Evolutionary conservation across 2,329 filamentous ascomycete species (phyloP).

Genomic region (Pestalotiopsis sp.): DNA sequence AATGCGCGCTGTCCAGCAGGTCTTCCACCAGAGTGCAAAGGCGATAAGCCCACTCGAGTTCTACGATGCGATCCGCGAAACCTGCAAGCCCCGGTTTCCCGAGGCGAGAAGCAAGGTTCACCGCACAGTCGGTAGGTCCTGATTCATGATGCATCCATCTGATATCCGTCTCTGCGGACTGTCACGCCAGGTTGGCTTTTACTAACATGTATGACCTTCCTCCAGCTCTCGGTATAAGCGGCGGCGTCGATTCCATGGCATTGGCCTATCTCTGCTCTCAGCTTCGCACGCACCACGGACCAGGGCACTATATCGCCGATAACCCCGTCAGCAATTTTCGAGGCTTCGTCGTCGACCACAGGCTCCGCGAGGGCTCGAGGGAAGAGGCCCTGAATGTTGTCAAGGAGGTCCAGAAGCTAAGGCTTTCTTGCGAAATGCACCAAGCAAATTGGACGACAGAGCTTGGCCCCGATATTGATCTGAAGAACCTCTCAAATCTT

Average conservation of each 20-base stretch:
- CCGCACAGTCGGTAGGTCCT: conserved; percentile 27
- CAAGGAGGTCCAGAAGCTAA: conserved; percentile 35
- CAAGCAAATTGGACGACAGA: conserved; percentile 53
- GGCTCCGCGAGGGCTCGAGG: conserved; percentile 53
- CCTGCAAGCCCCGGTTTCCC: conserved; percentile 53
- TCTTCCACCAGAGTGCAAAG: conserved; percentile 41
- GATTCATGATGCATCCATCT: not conserved
- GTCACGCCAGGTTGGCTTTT: not conserved
- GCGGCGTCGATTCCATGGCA: conserved; percentile 98
- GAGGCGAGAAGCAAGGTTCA: conserved; percentile 33
- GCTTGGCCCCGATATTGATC: conserved; percentile 28
- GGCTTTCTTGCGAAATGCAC: conserved; percentile 29
- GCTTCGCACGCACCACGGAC: conserved; percentile 35
- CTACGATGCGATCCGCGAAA: conserved; percentile 51
- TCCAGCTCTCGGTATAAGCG: conserved; percentile 74
- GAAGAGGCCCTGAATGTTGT: conserved; percentile 54
- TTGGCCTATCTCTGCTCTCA: conserved; percentile 73
- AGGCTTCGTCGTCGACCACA: conserved; percentile 60
- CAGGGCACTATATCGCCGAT: conserved; percentile 44
- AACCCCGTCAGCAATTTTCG: conserved; percentile 43
- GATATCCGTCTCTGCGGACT: not conserved
- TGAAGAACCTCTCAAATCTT: conserved; percentile 60
- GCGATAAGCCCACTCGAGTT: conserved; percentile 45
- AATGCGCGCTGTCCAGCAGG: conserved; percentile 41
- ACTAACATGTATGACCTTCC: not conserved